phyloP scores from a whole-genome alignment of 2,329 filamentous ascomycete species.

The Chaetomium globosum region DNA sequence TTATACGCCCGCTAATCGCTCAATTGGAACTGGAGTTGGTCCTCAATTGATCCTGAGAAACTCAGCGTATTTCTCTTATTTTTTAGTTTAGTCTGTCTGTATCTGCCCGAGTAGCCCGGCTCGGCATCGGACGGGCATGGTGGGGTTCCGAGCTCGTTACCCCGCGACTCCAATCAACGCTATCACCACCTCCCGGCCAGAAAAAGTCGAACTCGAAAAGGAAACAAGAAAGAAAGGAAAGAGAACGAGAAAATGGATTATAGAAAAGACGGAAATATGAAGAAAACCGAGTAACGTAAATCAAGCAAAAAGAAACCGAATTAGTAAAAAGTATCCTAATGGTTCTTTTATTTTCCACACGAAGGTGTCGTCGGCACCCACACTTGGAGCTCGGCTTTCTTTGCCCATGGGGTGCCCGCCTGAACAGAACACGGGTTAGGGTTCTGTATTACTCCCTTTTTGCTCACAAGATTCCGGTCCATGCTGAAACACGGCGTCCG shows the following conservation, averaged over 20 bases:
- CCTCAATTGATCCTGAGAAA: neutral
- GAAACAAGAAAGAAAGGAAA: too few species aligned
- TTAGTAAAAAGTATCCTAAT: too few species aligned
- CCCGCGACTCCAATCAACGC: neutral
- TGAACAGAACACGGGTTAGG: conserved; percentile 4
- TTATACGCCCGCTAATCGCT: neutral
- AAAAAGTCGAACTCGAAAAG: too few species aligned
- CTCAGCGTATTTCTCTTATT: neutral
- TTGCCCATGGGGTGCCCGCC: too few species aligned
- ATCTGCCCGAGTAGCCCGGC: neutral
- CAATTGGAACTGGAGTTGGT: neutral
- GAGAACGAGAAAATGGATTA: too few species aligned
- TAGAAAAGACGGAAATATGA: too few species aligned
- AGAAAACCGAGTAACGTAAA: too few species aligned
- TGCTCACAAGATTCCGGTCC: neutral
- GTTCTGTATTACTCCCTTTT: neutral
- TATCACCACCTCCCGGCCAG: neutral
- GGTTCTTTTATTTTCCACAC: too few species aligned
- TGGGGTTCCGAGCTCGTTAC: conserved; percentile 16
- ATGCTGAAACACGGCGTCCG: neutral
- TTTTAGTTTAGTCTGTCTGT: neutral
- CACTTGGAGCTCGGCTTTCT: too few species aligned
- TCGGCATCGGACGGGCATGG: conserved; percentile 1
- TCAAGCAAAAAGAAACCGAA: too few species aligned
- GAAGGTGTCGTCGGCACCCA: too few species aligned